Evolutionary conservation across 2,329 filamentous ascomycete genomes (phyloP).

Genomic region (Ophiocordyceps australis): DNA sequence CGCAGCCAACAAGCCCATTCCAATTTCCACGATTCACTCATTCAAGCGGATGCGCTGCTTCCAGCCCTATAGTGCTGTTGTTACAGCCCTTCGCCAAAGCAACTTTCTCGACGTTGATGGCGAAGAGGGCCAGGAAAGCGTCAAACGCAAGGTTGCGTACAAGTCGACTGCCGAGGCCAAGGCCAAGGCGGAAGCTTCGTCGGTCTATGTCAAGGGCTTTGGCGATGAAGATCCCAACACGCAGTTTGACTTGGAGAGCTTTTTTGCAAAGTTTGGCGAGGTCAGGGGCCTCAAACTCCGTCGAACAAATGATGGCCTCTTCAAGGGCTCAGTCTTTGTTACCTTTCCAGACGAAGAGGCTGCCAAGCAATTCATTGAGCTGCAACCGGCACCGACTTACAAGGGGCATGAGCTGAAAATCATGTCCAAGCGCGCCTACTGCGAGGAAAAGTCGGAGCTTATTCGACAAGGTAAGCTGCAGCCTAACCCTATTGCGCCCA

Average conservation of each 20-base stretch:
- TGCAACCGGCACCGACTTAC: slow-evolving; percentile 71
- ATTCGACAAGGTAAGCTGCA: slow-evolving; percentile 54
- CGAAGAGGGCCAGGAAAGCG: slow-evolving; percentile 48
- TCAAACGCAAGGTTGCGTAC: slow-evolving; percentile 62
- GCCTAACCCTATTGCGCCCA: slow-evolving; percentile 26
- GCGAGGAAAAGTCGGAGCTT: slow-evolving; percentile 54
- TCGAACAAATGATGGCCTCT: slow-evolving; percentile 50
- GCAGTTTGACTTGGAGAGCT: slow-evolving; percentile 86
- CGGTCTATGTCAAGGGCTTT: slow-evolving; percentile 89
- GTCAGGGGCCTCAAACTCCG: slow-evolving; percentile 76
- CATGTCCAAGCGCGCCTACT: slow-evolving; percentile 80
- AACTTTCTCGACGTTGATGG: slow-evolving; percentile 55
- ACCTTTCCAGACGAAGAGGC: slow-evolving; percentile 72
- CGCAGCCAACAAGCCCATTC: slow-evolving; percentile 62
- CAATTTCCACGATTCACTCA: slow-evolving; percentile 57
- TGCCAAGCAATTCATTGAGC: slow-evolving; percentile 60
- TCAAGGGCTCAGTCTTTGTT: slow-evolving; percentile 95
- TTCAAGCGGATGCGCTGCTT: slow-evolving; percentile 97
- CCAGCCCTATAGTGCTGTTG: slow-evolving; percentile 68
- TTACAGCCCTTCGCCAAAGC: slow-evolving; percentile 68
- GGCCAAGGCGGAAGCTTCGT: slow-evolving; percentile 50
- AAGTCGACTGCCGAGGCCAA: slow-evolving; percentile 39
- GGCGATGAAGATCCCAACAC: slow-evolving; percentile 67
- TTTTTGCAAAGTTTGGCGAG: slow-evolving; percentile 67
- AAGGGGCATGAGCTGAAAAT: slow-evolving; percentile 63